A percentile compares a stretch with the other conserved stretches of the same genome.
phyloP scores from a whole-genome alignment of 73 alveolate species.

The Tetrahymena elliotti region DNA sequence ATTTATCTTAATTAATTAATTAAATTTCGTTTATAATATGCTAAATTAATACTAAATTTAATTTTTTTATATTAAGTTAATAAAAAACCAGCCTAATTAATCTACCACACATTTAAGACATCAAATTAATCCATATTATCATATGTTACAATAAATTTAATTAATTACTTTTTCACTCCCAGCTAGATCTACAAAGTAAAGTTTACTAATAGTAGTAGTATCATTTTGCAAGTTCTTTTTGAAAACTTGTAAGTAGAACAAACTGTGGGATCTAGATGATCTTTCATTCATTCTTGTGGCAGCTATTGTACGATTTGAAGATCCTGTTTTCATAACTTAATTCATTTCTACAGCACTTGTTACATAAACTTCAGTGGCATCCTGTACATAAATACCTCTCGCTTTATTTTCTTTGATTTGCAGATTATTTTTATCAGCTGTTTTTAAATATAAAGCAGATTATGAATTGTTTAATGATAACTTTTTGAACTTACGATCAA shows the following conservation, averaged over 20 bases:
- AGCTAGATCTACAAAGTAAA: slow-evolving; percentile 93
- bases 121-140: neutral
- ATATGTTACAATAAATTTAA: too few relatives aligned
- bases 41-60: neutral
- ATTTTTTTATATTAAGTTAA: neutral
- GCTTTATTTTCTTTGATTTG: slow-evolving; percentile 83
- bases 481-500: slow-evolving; percentile 48
- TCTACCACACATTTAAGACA: neutral
- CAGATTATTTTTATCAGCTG: slow-evolving; percentile 68
- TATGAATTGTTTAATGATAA: neutral
- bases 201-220: slow-evolving; percentile 79
- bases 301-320: slow-evolving; percentile 88
- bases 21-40: neutral
- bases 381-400: slow-evolving; percentile 91
- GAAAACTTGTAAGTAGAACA: slow-evolving; percentile 75
- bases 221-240: slow-evolving; percentile 79
- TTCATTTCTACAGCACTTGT: slow-evolving; percentile 80
- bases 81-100: too few relatives aligned
- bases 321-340: slow-evolving; percentile 85
- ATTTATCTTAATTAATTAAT: slow-evolving; percentile 24
- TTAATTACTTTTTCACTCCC: slow-evolving; percentile 88
- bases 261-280: slow-evolving; percentile 88
- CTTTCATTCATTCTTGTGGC: slow-evolving; percentile 96
- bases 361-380: slow-evolving; percentile 88
- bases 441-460: too few relatives aligned